Conservation (phyloP, 2,329 filamentous ascomycete species). For the Beauveria sp. region DNA sequence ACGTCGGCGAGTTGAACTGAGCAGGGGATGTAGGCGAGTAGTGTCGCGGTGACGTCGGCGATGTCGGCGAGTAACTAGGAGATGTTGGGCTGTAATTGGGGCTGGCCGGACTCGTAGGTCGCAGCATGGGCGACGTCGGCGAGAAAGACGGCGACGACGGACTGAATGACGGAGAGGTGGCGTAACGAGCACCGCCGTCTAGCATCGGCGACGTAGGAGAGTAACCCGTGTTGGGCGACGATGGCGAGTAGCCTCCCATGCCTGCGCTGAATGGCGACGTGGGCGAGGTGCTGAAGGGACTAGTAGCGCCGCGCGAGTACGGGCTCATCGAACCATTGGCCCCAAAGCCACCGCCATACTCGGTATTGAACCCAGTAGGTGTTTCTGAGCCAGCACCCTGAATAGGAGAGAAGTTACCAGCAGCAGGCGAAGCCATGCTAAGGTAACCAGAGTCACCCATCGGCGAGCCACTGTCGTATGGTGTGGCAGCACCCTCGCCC, state of each 20-base stretch:
- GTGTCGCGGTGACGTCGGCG: slow-evolving; percentile 47
- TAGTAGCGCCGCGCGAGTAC: slow-evolving; percentile 56
- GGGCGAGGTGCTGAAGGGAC: slow-evolving; percentile 68
- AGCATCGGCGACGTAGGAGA: slow-evolving; percentile 45
- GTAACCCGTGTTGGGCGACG: slow-evolving; percentile 65
- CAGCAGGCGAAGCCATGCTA: slow-evolving; percentile 54
- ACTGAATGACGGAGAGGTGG: slow-evolving; percentile 55
- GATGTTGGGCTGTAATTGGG: slow-evolving; percentile 60
- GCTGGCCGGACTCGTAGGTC: slow-evolving; percentile 46
- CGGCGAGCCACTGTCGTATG: slow-evolving; percentile 83
- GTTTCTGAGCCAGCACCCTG: slow-evolving; percentile 66
- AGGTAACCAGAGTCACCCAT: slow-evolving; percentile 64
- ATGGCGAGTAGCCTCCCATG: slow-evolving; percentile 62
- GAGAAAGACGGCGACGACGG: slow-evolving; percentile 58
- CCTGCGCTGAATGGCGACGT: slow-evolving; percentile 54
- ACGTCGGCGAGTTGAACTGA: slow-evolving; percentile 67
- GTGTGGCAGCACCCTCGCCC: slow-evolving; percentile 79
- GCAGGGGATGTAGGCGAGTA: slow-evolving; percentile 66
- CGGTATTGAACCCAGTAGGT: slow-evolving; percentile 57
- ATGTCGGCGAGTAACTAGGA: slow-evolving; percentile 57
- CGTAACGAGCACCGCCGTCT: slow-evolving; percentile 44
- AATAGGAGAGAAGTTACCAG: slow-evolving; percentile 69
- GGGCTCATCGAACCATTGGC: slow-evolving; percentile 52
- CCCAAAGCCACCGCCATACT: slow-evolving; percentile 47
- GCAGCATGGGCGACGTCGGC: slow-evolving; percentile 52